Conservation (phyloP, 495 filamentous ascomycete species). For the Friedmanniomyces endolithicus region DNA sequence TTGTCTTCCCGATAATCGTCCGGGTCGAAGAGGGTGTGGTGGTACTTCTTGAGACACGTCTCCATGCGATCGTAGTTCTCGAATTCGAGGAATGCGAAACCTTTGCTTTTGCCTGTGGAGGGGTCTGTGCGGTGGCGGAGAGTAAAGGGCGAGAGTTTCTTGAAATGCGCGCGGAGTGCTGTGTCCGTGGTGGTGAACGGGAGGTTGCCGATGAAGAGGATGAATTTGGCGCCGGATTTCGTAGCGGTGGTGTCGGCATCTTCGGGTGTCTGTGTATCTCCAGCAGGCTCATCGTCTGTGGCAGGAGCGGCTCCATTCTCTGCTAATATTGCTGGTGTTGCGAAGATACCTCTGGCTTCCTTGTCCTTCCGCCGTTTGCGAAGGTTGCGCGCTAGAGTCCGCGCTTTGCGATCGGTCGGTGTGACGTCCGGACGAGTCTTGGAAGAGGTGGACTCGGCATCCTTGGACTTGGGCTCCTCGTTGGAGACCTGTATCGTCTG, state of each 20-base stretch:
- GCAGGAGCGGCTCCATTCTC: not conserved
- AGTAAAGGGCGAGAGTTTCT: constrained; percentile 53
- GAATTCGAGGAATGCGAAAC: constrained; percentile 90
- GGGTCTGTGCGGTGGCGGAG: constrained; percentile 68
- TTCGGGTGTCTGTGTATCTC: not conserved
- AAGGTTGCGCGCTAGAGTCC: not conserved
- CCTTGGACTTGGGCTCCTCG: too few relatives aligned
- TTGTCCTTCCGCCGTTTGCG: not conserved
- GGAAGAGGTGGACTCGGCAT: too few relatives aligned
- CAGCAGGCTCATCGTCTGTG: not conserved
- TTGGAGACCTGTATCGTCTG: not conserved
- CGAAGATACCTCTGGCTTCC: not conserved
- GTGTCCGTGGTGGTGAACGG: constrained; percentile 67
- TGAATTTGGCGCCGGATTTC: constrained; percentile 13
- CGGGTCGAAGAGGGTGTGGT: constrained; percentile 66
- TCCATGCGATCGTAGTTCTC: constrained; percentile 82
- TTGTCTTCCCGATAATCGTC: constrained; percentile 1
- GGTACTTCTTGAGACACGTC: constrained; percentile 76
- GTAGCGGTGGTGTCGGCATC: not conserved
- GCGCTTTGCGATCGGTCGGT: too few relatives aligned
- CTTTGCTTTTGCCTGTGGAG: constrained; percentile 57
- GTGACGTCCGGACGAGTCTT: too few relatives aligned
- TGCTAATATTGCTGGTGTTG: not conserved
- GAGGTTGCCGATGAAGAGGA: constrained; percentile 50
- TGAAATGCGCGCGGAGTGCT: constrained; percentile 60